Percentiles rank a stretch among this genome's conserved stretches.
Conservation (phyloP, 2,329 filamentous ascomycete genomes). For the Aspergillus vadensis region DNA sequence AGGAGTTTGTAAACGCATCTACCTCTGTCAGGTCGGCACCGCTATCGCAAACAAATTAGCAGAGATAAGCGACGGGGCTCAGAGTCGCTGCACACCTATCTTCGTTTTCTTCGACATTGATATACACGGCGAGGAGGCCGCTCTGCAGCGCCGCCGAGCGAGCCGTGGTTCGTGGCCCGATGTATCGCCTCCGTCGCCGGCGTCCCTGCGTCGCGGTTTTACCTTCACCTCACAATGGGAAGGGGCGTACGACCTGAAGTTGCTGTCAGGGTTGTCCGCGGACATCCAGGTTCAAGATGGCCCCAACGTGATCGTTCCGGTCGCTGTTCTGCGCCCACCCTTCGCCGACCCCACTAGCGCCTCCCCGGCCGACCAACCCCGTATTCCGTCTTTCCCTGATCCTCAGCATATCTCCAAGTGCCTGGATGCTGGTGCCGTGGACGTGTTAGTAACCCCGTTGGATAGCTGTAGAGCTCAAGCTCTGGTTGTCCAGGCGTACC, state of each 20-base stretch:
- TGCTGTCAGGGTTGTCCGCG: slow-evolving; percentile 51
- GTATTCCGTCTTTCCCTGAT: slow-evolving; percentile 45
- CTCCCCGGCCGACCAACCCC: slow-evolving; percentile 22
- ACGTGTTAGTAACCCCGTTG: slow-evolving; percentile 81
- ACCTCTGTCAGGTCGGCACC: slow-evolving; percentile 55
- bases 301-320: slow-evolving; percentile 52
- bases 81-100: slow-evolving; percentile 53
- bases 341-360: slow-evolving; percentile 19
- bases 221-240: slow-evolving; percentile 48
- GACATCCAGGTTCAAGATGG: slow-evolving; percentile 54
- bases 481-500: slow-evolving; percentile 80
- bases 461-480: slow-evolving; percentile 72
- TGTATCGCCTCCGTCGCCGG: slow-evolving; percentile 33
- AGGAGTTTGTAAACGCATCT: slow-evolving; percentile 57
- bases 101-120: slow-evolving; percentile 59
- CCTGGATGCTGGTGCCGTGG: slow-evolving; percentile 80
- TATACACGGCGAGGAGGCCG: slow-evolving; percentile 41
- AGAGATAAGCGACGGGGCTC: slow-evolving; percentile 52
- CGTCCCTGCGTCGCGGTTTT: slow-evolving; percentile 39
- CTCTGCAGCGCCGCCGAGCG: slow-evolving; percentile 33
- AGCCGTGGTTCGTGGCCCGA: slow-evolving; percentile 35
- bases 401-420: slow-evolving; percentile 66
- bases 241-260: slow-evolving; percentile 51
- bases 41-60: slow-evolving; percentile 56
- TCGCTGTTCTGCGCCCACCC: slow-evolving; percentile 48